Percentiles rank a stretch among this genome's conserved stretches.
These are phyloP conservation scores for Saccharomyces eubayanus DNA, from an alignment of 805 yeast species.

Conservation along the genomic window DNA sequence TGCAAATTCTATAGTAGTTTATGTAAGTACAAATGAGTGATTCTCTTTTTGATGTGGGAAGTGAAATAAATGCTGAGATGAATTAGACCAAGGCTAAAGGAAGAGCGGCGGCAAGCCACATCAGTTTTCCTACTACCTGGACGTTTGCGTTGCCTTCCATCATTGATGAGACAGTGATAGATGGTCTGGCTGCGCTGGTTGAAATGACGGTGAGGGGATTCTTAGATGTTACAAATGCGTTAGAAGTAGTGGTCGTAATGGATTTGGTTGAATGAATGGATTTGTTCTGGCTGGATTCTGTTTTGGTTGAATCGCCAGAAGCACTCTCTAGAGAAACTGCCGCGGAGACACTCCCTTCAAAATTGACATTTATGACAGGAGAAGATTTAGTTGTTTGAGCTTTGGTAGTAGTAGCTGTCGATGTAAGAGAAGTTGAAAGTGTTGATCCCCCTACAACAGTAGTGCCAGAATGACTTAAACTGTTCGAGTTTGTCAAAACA, in stretches of 20 bases:
- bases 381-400: background rate
- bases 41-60: background rate
- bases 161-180: background rate
- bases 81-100: background rate
- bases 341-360: background rate
- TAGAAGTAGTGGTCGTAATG: background rate
- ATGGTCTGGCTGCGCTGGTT: background rate
- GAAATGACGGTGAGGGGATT: background rate
- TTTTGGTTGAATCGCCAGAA: background rate
- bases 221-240: background rate
- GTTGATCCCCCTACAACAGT: background rate
- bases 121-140: background rate
- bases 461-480: background rate
- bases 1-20: background rate
- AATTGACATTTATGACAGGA: background rate
- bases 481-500: background rate
- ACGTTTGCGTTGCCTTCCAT: background rate
- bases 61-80: background rate
- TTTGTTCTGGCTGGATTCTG: background rate
- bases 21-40: background rate
- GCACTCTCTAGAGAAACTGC: background rate
- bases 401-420: background rate
- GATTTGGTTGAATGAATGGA: background rate
- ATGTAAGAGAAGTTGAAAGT: background rate
- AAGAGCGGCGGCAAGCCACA: background rate